Evolutionary conservation across 805 yeast species (phyloP).

Genomic region (Candida silvatica): DNA sequence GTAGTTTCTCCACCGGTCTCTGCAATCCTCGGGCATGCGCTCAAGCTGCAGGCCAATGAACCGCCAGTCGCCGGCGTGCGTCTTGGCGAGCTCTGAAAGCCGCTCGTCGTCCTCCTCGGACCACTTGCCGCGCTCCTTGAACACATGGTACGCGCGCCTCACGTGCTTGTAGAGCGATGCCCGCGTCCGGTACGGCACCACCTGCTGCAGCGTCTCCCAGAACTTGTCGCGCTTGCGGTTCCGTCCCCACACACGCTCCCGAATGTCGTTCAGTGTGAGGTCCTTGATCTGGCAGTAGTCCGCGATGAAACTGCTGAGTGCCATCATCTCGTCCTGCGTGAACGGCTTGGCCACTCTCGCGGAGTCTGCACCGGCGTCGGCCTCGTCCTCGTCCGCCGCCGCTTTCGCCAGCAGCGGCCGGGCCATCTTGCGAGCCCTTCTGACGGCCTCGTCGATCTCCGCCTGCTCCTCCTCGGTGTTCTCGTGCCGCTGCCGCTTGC

Average conservation of each 20-base stretch:
- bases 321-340: conserved; percentile 55
- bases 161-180: conserved; percentile 92
- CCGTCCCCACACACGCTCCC: conserved; percentile 81
- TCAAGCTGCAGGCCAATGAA: conserved; percentile 70
- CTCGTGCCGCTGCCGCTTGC: background rate
- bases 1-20: conserved; percentile 87
- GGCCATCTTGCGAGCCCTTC: conserved; percentile 29
- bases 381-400: conserved; percentile 13
- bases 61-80: conserved; percentile 83
- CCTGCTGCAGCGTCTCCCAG: conserved; percentile 78
- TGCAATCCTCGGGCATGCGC: conserved; percentile 96
- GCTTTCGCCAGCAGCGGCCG: no score
- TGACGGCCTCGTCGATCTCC: conserved; percentile 33
- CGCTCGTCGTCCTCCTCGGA: conserved; percentile 69
- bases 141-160: conserved; percentile 80
- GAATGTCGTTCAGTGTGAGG: conserved; percentile 58
- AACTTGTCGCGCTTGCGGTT: conserved; percentile 81
- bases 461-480: conserved; percentile 8
- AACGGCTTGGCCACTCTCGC: no score
- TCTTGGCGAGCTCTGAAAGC: conserved; percentile 52
- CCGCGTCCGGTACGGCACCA: conserved; percentile 76
- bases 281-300: conserved; percentile 60
- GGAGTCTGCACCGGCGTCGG: no score
- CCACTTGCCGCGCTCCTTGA: conserved; percentile 88
- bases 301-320: conserved; percentile 63